Evolutionary conservation across 2,329 filamentous ascomycete species (phyloP).

Genomic region (Aspergillus alliaceus): DNA sequence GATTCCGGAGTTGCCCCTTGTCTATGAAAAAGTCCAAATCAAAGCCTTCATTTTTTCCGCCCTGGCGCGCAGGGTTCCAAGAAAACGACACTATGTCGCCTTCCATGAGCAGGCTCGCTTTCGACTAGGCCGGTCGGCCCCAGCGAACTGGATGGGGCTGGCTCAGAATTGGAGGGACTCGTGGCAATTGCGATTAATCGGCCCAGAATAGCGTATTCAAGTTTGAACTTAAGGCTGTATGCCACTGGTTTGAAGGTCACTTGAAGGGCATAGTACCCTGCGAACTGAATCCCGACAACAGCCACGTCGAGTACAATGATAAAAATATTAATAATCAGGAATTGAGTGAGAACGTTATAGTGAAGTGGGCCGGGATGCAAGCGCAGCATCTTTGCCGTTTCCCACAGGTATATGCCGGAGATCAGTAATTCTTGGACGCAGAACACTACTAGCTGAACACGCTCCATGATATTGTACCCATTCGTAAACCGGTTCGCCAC

Average conservation of each 20-base stretch:
- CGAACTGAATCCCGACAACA: constrained; percentile 42
- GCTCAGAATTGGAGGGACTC: neutral
- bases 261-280: constrained; percentile 43
- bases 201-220: constrained; percentile 34
- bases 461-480: constrained; percentile 44
- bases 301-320: constrained; percentile 48
- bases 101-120: neutral
- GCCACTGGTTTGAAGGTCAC: constrained; percentile 45
- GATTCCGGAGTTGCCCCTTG: neutral
- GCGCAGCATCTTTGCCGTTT: constrained; percentile 47
- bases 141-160: neutral
- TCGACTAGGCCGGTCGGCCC: neutral
- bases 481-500: constrained; percentile 1
- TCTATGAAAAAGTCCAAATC: neutral
- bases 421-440: constrained; percentile 45
- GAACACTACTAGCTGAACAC: constrained; percentile 42
- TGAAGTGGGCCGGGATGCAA: constrained; percentile 21
- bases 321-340: constrained; percentile 48
- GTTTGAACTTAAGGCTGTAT: constrained; percentile 50
- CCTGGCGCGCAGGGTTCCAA: neutral
- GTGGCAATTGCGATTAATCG: neutral
- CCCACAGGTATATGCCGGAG: constrained; percentile 52
- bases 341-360: constrained; percentile 46
- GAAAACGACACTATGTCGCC: neutral
- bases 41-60: neutral